A percentile compares a stretch with the other conserved stretches of the same genome.
These are phyloP conservation scores for Pelargonium cotyledonis DNA, from an alignment of 441 rosid genomes.

Conservation along the genomic window DNA sequence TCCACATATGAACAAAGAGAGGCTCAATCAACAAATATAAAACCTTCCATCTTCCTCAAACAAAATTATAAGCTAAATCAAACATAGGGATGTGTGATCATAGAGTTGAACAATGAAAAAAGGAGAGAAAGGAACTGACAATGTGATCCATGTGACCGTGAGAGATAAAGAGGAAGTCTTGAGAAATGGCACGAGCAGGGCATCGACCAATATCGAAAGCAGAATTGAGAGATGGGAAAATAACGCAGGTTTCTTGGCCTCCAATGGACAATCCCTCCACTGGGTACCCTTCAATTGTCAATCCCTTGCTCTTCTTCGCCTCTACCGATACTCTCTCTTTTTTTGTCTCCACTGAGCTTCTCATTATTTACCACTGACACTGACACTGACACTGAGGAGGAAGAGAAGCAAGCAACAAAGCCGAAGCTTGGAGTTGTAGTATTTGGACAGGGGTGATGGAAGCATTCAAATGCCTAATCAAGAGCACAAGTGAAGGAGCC, in stretches of 20 bases:
- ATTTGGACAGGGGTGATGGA: no score
- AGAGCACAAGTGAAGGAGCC: no score
- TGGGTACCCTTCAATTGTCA: constrained; percentile 55
- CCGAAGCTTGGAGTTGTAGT: neutral
- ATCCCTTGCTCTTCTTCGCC: constrained; percentile 22
- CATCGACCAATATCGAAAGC: constrained; percentile 92
- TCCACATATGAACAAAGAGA: no score
- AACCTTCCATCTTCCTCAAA: no score
- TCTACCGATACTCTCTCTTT: neutral
- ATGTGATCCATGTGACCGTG: constrained; percentile 97
- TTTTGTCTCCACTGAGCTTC: neutral
- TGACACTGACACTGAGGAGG: no score
- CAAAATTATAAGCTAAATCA: neutral
- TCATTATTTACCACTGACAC: neutral
- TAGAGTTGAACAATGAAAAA: neutral
- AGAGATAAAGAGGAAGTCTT: constrained; percentile 82
- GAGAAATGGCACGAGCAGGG: constrained; percentile 84
- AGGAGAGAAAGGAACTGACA: constrained; percentile 31
- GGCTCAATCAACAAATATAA: no score
- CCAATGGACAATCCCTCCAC: constrained; percentile 84
- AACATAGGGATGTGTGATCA: neutral
- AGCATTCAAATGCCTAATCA: no score
- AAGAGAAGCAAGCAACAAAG: neutral
- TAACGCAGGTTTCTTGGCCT: constrained; percentile 91
- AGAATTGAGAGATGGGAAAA: constrained; percentile 66